Percentiles rank a stretch among this genome's conserved stretches.
phyloP scores from a whole-genome alignment of 176 grass and related monocot species.

The Carex kokanica region DNA sequence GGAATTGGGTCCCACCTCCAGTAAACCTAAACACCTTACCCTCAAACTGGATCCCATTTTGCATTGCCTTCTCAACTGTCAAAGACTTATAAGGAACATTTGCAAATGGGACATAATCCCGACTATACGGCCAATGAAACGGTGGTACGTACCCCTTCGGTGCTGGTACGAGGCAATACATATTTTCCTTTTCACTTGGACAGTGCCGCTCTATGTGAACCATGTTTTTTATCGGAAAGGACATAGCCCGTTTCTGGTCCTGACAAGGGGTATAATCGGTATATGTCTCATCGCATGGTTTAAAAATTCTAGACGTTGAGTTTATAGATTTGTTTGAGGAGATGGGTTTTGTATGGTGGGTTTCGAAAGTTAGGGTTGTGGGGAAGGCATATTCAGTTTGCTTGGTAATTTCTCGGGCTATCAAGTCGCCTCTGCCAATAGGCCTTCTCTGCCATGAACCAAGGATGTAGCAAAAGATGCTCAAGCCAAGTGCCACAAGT shows the following conservation, averaged over 20 bases:
- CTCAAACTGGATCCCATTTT: slow-evolving; percentile 89
- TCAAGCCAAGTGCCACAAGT: slow-evolving; percentile 47
- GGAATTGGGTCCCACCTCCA: slow-evolving; percentile 82
- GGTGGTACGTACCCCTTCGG: slow-evolving; percentile 64
- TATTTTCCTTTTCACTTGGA: slow-evolving; percentile 52
- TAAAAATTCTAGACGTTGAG: slow-evolving; percentile 35
- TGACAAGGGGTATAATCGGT: slow-evolving; percentile 92
- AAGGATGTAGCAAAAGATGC: slow-evolving; percentile 74
- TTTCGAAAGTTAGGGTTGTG: slow-evolving; percentile 61
- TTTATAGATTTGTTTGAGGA: slow-evolving; percentile 28
- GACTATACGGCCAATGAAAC: slow-evolving; percentile 79
- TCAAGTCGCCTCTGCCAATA: slow-evolving; percentile 63
- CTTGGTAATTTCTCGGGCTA: slow-evolving; percentile 52
- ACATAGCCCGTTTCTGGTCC: slow-evolving; percentile 70
- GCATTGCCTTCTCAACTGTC: slow-evolving; percentile 83
- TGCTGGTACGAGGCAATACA: slow-evolving; percentile 71
- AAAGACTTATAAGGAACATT: slow-evolving; percentile 83
- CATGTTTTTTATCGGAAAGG: slow-evolving; percentile 62
- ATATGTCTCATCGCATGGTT: slow-evolving; percentile 54
- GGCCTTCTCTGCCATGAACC: slow-evolving; percentile 64
- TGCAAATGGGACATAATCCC: slow-evolving; percentile 69
- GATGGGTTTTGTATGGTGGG: slow-evolving; percentile 53
- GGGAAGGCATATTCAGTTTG: slow-evolving; percentile 54
- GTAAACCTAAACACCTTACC: slow-evolving; percentile 82
- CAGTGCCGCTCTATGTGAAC: slow-evolving; percentile 84